Evolutionary conservation across 208 protist species (phyloP).

Genomic region (Leishmania tarentolae): DNA sequence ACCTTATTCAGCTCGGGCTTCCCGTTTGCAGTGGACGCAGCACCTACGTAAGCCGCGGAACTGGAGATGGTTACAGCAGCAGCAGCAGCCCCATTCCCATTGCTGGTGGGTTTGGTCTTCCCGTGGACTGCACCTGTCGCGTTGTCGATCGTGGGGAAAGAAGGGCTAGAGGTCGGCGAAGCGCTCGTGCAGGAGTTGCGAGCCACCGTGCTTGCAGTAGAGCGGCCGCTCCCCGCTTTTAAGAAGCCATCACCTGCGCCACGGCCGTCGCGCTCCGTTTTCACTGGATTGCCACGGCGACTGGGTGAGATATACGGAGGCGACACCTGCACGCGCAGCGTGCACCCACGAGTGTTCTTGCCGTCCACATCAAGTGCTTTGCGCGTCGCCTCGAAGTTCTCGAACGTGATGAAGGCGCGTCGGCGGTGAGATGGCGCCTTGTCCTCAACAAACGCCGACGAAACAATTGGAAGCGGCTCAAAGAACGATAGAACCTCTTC

Average conservation of each 20-base stretch:
- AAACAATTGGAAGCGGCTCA: slow-evolving; percentile 38
- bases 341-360: slow-evolving; percentile 79
- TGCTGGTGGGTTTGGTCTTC: neutral
- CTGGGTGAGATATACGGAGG: slow-evolving; percentile 69
- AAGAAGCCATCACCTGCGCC: neutral
- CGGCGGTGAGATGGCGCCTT: slow-evolving; percentile 58
- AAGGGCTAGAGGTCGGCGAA: slow-evolving; percentile 8
- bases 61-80: neutral
- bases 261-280: slow-evolving; percentile 13
- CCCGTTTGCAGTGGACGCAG: neutral
- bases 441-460: slow-evolving; percentile 63
- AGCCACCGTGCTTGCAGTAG: neutral
- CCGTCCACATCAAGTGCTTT: slow-evolving; percentile 78
- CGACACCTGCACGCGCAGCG: slow-evolving; percentile 81
- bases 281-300: slow-evolving; percentile 60
- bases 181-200: neutral
- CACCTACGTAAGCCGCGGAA: neutral
- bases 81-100: neutral
- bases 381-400: slow-evolving; percentile 40
- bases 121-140: neutral
- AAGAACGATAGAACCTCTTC: slow-evolving; percentile 66
- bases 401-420: slow-evolving; percentile 79
- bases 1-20: neutral
- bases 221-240: neutral
- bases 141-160: neutral